phyloP scores from a whole-genome alignment of 2,329 filamentous ascomycete species.

The Scedosporium aurantiacum region DNA sequence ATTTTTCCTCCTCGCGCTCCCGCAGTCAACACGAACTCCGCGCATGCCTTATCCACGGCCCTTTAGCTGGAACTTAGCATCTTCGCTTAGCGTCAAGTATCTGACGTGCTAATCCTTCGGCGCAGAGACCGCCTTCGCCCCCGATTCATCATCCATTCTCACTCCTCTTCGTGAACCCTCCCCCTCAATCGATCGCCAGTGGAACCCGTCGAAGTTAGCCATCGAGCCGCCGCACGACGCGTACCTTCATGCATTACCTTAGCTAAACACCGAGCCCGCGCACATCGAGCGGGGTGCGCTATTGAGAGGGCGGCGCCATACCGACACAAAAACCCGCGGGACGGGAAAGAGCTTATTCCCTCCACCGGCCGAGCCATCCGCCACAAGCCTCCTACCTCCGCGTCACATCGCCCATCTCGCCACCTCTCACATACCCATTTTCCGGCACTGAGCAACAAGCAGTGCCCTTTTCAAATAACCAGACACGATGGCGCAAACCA shows the following conservation, averaged over 20 bases:
- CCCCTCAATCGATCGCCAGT: background rate
- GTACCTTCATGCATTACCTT: slow-evolving; percentile 1
- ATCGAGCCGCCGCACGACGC: background rate
- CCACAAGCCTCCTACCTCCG: background rate
- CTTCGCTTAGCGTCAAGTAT: background rate
- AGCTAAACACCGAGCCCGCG: slow-evolving; percentile 1
- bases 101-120: background rate
- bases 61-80: background rate
- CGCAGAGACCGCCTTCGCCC: background rate
- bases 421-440: background rate
- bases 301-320: background rate
- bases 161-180: background rate
- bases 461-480: background rate
- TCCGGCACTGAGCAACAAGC: background rate
- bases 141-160: background rate
- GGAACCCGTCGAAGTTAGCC: background rate
- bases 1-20: background rate
- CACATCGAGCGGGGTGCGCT: slow-evolving; percentile 2
- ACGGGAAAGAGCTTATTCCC: background rate
- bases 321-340: background rate
- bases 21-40: background rate
- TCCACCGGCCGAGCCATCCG: background rate
- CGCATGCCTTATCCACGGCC: background rate
- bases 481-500: background rate
- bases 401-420: background rate